These are phyloP conservation scores for Calonectria montana DNA, from an alignment of 2,329 filamentous ascomycete species.

Conservation along the genomic window DNA sequence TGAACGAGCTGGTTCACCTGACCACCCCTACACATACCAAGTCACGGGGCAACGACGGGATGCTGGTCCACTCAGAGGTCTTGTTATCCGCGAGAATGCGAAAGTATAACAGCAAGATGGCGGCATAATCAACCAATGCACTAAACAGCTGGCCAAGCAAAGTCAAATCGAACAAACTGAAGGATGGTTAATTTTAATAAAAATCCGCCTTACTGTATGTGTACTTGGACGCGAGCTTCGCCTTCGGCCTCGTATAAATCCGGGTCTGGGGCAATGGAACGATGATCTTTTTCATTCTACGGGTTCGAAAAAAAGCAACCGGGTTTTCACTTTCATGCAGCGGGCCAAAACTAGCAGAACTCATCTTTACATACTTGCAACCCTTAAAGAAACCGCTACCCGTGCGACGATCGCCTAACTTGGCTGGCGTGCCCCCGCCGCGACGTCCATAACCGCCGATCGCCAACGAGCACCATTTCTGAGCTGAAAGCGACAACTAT, in stretches of 20 bases:
- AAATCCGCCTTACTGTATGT: neutral
- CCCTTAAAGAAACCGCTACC: neutral
- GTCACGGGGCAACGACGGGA: neutral
- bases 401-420: constrained; percentile 13
- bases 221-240: neutral
- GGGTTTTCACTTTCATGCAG: neutral
- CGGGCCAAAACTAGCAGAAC: neutral
- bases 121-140: neutral
- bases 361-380: neutral
- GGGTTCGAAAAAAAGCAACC: neutral
- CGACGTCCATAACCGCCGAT: constrained; percentile 15
- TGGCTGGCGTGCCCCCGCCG: constrained; percentile 6
- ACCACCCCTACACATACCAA: neutral
- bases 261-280: neutral
- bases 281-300: neutral
- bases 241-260: neutral
- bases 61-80: neutral
- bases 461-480: constrained; percentile 8
- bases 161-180: neutral
- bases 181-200: neutral
- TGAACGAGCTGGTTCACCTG: neutral
- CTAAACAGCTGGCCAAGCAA: neutral
- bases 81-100: neutral
- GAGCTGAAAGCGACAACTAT: neutral
- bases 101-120: neutral